Conservation (phyloP, 352 stramenopile genomes). For the Phytophthora sp. region DNA sequence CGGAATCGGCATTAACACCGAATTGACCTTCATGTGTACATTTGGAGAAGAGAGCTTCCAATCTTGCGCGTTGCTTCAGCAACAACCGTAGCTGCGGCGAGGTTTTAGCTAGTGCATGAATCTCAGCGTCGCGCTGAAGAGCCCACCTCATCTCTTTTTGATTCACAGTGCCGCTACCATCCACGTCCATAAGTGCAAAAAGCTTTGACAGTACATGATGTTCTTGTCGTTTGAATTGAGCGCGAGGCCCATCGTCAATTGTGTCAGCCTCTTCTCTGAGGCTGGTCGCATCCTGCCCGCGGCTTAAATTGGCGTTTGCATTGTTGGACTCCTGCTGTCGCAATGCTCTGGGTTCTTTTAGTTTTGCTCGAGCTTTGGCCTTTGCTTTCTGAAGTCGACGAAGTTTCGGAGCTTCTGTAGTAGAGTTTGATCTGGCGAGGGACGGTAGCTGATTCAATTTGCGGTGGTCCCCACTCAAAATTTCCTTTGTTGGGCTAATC, state of each 20-base stretch:
- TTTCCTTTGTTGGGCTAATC: constrained; percentile 57
- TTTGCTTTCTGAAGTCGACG: constrained; percentile 24
- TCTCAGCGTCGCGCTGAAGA: constrained; percentile 60
- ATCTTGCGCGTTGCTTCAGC: constrained; percentile 53
- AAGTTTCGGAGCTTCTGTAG: constrained; percentile 9
- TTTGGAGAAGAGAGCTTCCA: constrained; percentile 39
- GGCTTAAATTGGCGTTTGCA: constrained; percentile 1
- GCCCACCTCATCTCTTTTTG: constrained; percentile 73
- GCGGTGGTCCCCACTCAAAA: constrained; percentile 51
- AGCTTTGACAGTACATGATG: constrained; percentile 43
- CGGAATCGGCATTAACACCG: neutral
- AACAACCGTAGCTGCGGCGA: constrained; percentile 58
- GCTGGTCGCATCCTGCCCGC: constrained; percentile 11
- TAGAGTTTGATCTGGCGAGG: constrained; percentile 20
- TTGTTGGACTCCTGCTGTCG: constrained; percentile 11
- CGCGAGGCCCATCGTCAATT: neutral
- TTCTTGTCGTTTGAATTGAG: constrained; percentile 48
- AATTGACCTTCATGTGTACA: neutral
- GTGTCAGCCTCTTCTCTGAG: neutral
- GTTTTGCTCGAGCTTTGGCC: constrained; percentile 12
- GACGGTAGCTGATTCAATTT: constrained; percentile 61
- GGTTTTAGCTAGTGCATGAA: constrained; percentile 49
- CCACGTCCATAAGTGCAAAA: constrained; percentile 70
- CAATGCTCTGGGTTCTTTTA: neutral
- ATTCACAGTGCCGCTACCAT: constrained; percentile 68